phyloP scores from a whole-genome alignment of 73 alveolate species.

The Uronychia binucleata region DNA sequence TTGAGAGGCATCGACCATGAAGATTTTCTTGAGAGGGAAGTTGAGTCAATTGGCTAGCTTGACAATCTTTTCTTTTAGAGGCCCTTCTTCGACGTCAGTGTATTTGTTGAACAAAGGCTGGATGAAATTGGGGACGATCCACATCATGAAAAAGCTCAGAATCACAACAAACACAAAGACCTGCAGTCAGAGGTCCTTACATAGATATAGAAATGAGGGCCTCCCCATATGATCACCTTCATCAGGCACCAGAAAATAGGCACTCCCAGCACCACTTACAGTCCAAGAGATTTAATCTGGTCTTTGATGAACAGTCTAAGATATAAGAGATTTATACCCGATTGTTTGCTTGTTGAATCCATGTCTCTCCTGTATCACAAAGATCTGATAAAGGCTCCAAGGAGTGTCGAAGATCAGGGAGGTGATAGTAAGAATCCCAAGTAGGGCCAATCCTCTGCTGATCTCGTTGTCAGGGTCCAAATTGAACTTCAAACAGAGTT shows the following conservation, averaged over 20 bases:
- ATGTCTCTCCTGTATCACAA: slow-evolving; percentile 54
- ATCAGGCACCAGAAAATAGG: slow-evolving; percentile 65
- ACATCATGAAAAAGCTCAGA: slow-evolving; percentile 66
- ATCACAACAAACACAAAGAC: slow-evolving; percentile 65
- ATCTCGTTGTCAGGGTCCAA: slow-evolving; percentile 38
- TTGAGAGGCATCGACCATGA: slow-evolving; percentile 85
- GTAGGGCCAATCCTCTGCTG: slow-evolving; percentile 6
- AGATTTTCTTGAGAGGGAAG: slow-evolving; percentile 85
- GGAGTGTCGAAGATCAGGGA: slow-evolving; percentile 1
- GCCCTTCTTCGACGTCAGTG: slow-evolving; percentile 88
- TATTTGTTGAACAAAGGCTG: slow-evolving; percentile 90
- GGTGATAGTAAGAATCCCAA: slow-evolving; percentile 4
- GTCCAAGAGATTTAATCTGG: neutral
- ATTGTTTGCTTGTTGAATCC: slow-evolving; percentile 66
- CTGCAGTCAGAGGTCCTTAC: neutral
- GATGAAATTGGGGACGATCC: slow-evolving; percentile 87
- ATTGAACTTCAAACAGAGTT: neutral
- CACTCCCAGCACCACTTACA: slow-evolving; percentile 46
- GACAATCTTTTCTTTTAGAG: slow-evolving; percentile 71
- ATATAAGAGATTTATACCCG: neutral
- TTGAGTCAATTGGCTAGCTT: slow-evolving; percentile 79
- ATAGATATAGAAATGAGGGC: slow-evolving; percentile 82
- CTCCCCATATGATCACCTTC: slow-evolving; percentile 85
- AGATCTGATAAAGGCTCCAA: slow-evolving; percentile 50
- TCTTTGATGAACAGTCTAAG: slow-evolving; percentile 46